Evolutionary conservation across 2,329 filamentous ascomycete species (phyloP), one percentile per base, ranked within the genome.

Genomic region (Pseudogymnoascus sp.): DNA sequence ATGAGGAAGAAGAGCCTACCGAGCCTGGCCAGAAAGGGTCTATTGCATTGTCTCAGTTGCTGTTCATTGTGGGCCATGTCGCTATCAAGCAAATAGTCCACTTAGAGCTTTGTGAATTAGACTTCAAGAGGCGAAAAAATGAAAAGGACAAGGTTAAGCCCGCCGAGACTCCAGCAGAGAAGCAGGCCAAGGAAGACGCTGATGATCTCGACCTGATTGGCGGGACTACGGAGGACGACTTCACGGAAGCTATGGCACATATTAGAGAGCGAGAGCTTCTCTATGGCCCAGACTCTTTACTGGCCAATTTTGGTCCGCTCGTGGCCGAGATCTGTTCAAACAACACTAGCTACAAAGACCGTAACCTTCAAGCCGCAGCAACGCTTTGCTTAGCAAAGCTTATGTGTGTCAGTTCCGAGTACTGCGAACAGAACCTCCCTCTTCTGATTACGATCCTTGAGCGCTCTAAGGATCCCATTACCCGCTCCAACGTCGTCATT

Each of bases 81-180:
- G 95, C 95, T 12, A 95, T 99, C 73, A 99, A 99, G 78, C 96
- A 99, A 73, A 99, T 99, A 69, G 96, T 99, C 0, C 95, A 99
- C 74, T 84, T 99, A 10, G 95, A 99, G 71, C 82, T 97, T n/a
- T 96, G 93, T 74, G 95, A 99, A 73, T 86, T 95, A 60, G 95
- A 99, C 75, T 99, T 99, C 77, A 99, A 99, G 80, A 89, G 93
- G 62, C 85, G 93, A 68, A 99, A 99, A 80, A 89, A 90, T 42
- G 91, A 95, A 65, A 91, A 92, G 69, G 90, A 95, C 72, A 93
- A 91, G 78, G 82, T 78, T 64, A 77, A 77, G 61, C 67, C 74
- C n/a, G 70, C 76, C 66, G 78, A 76, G 36, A 73, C 75, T 4
- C 76, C 80, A 64, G 78, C 79, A 63, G 76, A 80, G 63, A 82